Base-by-base conservation (phyloP, 2,329 filamentous ascomycete genomes). In the Ampelomyces quisqualis region DNA sequence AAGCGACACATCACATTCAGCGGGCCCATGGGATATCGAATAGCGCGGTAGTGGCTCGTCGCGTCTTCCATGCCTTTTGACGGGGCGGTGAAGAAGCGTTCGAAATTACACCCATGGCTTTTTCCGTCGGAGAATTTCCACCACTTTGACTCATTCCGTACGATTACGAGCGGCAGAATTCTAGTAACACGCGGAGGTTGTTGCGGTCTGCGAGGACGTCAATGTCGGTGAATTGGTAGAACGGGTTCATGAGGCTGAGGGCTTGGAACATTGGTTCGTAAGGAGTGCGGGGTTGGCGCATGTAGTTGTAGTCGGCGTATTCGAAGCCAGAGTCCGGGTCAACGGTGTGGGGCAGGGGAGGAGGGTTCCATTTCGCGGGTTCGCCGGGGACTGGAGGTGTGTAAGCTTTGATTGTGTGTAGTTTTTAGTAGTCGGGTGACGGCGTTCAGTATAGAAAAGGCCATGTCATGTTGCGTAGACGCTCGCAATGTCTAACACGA, bases 141-240 rank as follows among this genome's bases (percentile, higher is more conserved):
- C 42, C 55, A 63, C 5, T 40, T 47, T 14, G 44, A 40, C 21
- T 59, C 60, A 4, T 56, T 60, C 5, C 58, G 53, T 1, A 61
- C 55, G 11, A 64, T 47, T 5, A 64, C 36, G 13, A 64, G 51
- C 1, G 60, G 63, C 38, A 44, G 7, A 58, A 61, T 20, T 61
- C 60, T 1, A 63, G 47, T 0, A 64, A 47, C 2, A 48, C 40
- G 7, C 61, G 58, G 2, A 64, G 47, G 18, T 56, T 62, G 42
- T 63, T 64, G 2, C 61, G 56, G 17, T 64, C 60, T 5, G 56
- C 57, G 13, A 64, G 42, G 3, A 64, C 38, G 19, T 63, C 61
- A 17, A 61, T 30, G 19, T 57, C 38, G 13, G 42, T 47, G 30
- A 63, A 53, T 5, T 46, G 34, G 29, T 43, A 57, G 8, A 41